Evolutionary conservation across 1,139 yeast species (phyloP), one percentile per base, ranked within the genome.

Genomic region (Maudiozyma humilis): DNA sequence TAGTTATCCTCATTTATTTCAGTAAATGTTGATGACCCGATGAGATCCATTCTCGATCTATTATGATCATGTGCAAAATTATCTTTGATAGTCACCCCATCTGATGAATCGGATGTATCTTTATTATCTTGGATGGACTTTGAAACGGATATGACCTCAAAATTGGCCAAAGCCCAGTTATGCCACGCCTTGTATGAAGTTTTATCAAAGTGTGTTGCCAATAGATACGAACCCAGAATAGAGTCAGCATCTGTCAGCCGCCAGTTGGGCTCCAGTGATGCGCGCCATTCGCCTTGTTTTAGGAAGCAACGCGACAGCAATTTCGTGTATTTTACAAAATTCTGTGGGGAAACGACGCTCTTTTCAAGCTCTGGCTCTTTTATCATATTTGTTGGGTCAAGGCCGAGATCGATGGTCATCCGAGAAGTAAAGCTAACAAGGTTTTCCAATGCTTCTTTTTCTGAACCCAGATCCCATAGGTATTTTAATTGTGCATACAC

Each of bases 181-280:
- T 93, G 99, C 98, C 98, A 93, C 19, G 98, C 98, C 59, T 93
- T 93, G 61, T 93, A 93, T 98, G 98, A 93, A 38, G 77, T 76
- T 40, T 77, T 73, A 61, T 91, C 98, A 64, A 93, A 91, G 61
- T 89, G 96, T 0, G 98, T 91, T 0, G 98, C 98, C 52, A 91
- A 71, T 46, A 89, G 69, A 61, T 87, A 93, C 0, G 97, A 91
- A 13, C 97, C 96, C 49, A 93, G 69, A 52, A 93, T 88, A 0
- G 89, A 81, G 52, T 84, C 95, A 0, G 73, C 67, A 48, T 68
- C 68, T 37, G 72, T 75, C 18, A 79, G 75, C 57, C 88, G 75
- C 95, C 96, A 89, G 50, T 78, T 78, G 42, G 72, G 75, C 49
- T 82, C 81, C 53, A 91, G 66, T 0, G 87, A 82, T 47, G 88